Conservation (phyloP, 345 rosid genomes). For the Pugionium dolabratum region DNA sequence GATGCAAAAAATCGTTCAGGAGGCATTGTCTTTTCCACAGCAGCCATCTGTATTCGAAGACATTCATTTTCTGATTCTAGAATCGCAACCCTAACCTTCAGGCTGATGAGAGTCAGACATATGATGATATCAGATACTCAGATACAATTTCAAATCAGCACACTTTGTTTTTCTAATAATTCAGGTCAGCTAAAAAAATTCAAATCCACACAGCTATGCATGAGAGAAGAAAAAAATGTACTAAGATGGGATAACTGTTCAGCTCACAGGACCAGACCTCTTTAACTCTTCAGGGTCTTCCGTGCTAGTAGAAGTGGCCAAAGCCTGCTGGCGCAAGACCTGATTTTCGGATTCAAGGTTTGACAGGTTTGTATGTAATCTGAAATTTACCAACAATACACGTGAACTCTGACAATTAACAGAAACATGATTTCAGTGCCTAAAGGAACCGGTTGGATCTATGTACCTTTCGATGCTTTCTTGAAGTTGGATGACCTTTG, state of each 20-base stretch:
- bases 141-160: constrained; percentile 7
- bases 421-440: constrained; percentile 22
- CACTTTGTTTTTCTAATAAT: constrained; percentile 2
- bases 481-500: constrained; percentile 48
- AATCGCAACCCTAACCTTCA: constrained; percentile 46
- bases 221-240: constrained; percentile 10
- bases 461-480: constrained; percentile 55
- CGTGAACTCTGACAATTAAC: constrained; percentile 1
- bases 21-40: constrained; percentile 40
- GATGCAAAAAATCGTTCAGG: constrained; percentile 36
- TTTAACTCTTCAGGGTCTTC: constrained; percentile 47
- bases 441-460: background rate
- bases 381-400: constrained; percentile 33
- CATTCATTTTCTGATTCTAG: constrained; percentile 57
- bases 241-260: constrained; percentile 13
- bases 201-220: constrained; percentile 17
- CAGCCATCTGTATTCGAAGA: constrained; percentile 43
- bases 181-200: background rate
- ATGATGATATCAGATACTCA: background rate
- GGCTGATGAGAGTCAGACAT: constrained; percentile 39
- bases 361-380: constrained; percentile 54
- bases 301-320: constrained; percentile 48
- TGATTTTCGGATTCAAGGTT: constrained; percentile 72
- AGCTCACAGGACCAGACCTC: constrained; percentile 37
- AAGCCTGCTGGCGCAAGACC: constrained; percentile 67